Percentiles rank a stretch among this genome's conserved stretches.
Conservation (phyloP, 1,284 basidiomycete genomes). For the Schizophyllum amplum region DNA sequence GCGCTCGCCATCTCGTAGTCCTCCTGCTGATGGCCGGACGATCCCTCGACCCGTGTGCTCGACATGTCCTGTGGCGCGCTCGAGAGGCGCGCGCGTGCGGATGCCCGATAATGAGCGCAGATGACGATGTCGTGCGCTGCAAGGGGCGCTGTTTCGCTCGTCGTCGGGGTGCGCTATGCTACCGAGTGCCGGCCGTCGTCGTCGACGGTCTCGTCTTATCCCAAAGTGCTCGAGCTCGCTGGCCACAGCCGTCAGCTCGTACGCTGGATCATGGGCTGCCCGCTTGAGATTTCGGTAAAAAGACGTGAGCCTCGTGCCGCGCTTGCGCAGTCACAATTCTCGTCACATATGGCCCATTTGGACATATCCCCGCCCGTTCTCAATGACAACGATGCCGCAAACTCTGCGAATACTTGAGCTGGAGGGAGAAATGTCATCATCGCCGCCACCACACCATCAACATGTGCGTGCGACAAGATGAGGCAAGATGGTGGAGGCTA, state of each 20-base stretch:
- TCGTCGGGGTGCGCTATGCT: too few relatives aligned
- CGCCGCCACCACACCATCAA: too few relatives aligned
- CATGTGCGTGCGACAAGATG: too few relatives aligned
- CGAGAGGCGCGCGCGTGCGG: too few relatives aligned
- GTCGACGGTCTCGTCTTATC: neutral
- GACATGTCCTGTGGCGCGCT: neutral
- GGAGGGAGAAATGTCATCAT: too few relatives aligned
- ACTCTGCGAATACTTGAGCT: too few relatives aligned
- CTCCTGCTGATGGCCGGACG: neutral
- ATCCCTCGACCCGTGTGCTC: neutral
- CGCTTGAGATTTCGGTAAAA: neutral
- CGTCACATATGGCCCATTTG: neutral
- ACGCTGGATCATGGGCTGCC: neutral
- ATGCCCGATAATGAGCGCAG: neutral
- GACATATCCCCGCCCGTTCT: neutral
- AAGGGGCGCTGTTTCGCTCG: neutral
- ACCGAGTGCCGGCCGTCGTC: neutral
- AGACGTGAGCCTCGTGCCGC: neutral
- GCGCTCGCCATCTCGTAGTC: neutral
- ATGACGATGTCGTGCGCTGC: neutral
- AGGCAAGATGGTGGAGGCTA: too few relatives aligned
- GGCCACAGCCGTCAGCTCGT: neutral
- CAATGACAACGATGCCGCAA: too few relatives aligned
- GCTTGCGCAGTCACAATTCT: neutral
- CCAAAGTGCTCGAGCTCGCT: neutral